Base-by-base conservation (phyloP, 306 rosid genomes). In the Cucurbita moschata region DNA sequence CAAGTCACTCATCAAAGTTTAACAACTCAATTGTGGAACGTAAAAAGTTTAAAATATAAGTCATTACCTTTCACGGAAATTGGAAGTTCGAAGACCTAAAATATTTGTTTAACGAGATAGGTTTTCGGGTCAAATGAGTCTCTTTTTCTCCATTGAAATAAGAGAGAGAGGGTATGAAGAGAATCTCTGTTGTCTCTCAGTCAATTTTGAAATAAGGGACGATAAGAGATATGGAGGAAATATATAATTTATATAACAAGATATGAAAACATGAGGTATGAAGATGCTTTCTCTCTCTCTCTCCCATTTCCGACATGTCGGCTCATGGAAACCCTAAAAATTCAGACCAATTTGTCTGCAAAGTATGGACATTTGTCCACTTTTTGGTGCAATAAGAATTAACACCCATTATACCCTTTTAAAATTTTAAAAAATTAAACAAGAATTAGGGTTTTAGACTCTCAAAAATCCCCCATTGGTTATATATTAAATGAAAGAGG, bases 301-400 rank as follows among this genome's bases (percentile, higher is more conserved):
- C 23, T 69, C 39, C 57, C 57, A 69, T 23, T 69, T 69, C 73
- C 73, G 73, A 69, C 73, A 47, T 12, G 73, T 69, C 73, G 73
- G 73, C 73, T 69, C 57, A 47, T 69, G 58, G 73, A 50, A 69
- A 69, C 56, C 26, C 49, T 69, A 51, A 69, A 68, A 69, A 12
- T 47, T 49, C 57, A 69, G 57, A 69, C 57, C 73, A 49, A 47
- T 26, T 47, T 69, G 73, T 69, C 73, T 44, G 73, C 54, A 68
- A 68, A 46, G 0, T 19, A 66, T 21, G 72, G 7, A 67, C 72
- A 67, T 67, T 67, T 67, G 40, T 67, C 54, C n/a, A 66, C n/a
- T 43, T 3, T 21, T 42, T 7, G 35, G 35, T 30, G 44, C 73
- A 5, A 43, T 50, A 50, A 50, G 6, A 13, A 4, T 50, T 50